These are phyloP conservation scores for Blepharisma stoltei DNA, from an alignment of 73 alveolate species.

Conservation along the genomic window DNA sequence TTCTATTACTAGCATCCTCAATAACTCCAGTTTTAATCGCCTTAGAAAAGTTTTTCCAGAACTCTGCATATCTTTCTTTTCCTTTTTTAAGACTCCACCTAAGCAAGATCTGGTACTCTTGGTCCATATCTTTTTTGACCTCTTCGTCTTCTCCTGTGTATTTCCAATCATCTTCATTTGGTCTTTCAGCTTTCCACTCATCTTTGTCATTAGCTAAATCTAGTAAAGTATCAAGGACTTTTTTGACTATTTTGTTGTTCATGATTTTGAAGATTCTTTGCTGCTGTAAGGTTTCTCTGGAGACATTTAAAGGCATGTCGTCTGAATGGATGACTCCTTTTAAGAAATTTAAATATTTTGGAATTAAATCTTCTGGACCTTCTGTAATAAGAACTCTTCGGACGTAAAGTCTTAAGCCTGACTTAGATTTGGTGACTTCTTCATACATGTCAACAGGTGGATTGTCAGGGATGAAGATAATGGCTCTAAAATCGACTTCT, in stretches of 20 bases:
- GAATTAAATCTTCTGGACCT: conserved; percentile 94
- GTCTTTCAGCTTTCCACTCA: conserved; percentile 77
- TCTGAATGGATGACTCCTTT: conserved; percentile 97
- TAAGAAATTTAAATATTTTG: conserved; percentile 88
- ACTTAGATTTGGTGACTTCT: conserved; percentile 92
- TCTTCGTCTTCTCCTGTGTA: conserved; percentile 52
- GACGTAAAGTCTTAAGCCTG: conserved; percentile 93
- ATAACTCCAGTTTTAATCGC: conserved; percentile 97
- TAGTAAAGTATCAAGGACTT: conserved; percentile 83
- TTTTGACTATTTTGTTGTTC: conserved; percentile 89
- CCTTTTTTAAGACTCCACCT: conserved; percentile 66
- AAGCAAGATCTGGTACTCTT: conserved; percentile 69
- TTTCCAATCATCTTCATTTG: conserved; percentile 65
- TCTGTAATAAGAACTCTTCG: conserved; percentile 90
- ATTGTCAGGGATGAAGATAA: conserved; percentile 88
- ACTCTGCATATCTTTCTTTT: conserved; percentile 81
- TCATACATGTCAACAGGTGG: conserved; percentile 96
- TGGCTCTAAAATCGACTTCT: conserved; percentile 95
- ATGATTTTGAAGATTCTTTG: conserved; percentile 83
- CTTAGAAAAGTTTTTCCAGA: conserved; percentile 95
- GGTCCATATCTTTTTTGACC: conserved; percentile 63
- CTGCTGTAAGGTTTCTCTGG: conserved; percentile 86
- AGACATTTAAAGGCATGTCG: conserved; percentile 92
- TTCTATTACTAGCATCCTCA: conserved; percentile 98
- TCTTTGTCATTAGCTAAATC: conserved; percentile 82